Base-by-base conservation (phyloP, 75 land plant species). In the Pinus taeda region DNA sequence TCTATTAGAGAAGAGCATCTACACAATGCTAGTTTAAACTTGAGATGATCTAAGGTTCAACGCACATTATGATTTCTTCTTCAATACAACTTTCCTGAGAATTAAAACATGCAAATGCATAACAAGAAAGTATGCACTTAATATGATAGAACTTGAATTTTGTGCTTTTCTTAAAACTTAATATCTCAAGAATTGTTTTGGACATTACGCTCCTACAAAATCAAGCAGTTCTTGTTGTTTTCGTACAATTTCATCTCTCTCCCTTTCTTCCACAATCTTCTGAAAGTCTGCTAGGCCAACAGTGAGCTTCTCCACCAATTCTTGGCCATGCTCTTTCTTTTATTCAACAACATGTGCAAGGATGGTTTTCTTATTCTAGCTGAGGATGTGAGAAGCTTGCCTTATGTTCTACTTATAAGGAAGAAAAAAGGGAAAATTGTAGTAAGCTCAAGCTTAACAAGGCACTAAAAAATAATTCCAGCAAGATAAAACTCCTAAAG, bases 201-300 rank as follows among this genome's bases (percentile, higher is more conserved):
- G 57, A 26, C 26, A 26, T 26, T 26, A 26, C 26, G 0, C 26
- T 26, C 26, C 26, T 26, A 26, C 26, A 26, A 56, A 85, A 13
- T 87, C 71, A 69, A 97, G 91, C 11, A 97, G 84, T 75, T 95
- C 93, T 85, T 93, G 93, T 71, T 97, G 99, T 75, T 93, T 93
- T 55, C 91, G 90, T 45, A 87, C 86, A 24, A 97, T 90, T 15
- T 81, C 85, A 74, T 88, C 90, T 71, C 96, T 86, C 9, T 88
- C 77, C 81, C 85, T 85, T 59, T 85, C 85, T 78, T 91, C 93
- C 67, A 93, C 89, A 80, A 95, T 90, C 30, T 83, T 77, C 70
- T 87, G 87, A 58, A 94, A 26, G 26, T 26, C 26, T 26, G 0
- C 26, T 26, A 26, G 26, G 26, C 26, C 26, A 26, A 26, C 26